Base-by-base conservation (phyloP, 352 stramenopile species). In the Globisporangium nodosum region DNA sequence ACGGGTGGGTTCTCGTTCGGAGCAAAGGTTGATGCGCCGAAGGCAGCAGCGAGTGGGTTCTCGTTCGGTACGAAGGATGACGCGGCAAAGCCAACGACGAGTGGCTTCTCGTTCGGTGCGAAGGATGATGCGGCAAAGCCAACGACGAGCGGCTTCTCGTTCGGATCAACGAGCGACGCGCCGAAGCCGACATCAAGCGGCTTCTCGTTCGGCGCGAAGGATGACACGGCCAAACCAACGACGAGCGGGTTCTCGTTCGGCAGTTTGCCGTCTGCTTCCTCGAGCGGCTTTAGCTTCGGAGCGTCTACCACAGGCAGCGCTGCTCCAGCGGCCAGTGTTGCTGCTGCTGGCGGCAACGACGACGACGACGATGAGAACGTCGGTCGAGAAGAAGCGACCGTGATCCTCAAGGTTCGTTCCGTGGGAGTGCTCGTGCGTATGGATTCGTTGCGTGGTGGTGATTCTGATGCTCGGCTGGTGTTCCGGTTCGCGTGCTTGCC, bases 291-390 rank as follows among this genome's bases (percentile, higher is more conserved):
- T 20, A 79, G 63, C 40, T 81, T 79, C 42, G 49, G 49, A 9
- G 5, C 54, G 20, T 15, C 48, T 11, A 12, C 52, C 8, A 5
- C 58, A 6, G 49, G 61, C n/a, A 31, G 53, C 45, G 52, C 70
- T 8, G 53, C 61, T 45, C 53, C 68, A 35, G 58, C 68, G 1
- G 31, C 30, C 11, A 30, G 24, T 13, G 13, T 24, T 9, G 33
- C 63, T 3, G 59, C 49, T 21, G 52, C 54, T 20, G 37, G 58
- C 0, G 64, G 52, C 21, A 24, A 24, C 4, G 65, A 68, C 2
- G 80, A 90, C 21, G 81, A 92, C 49, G 80, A 92, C 24, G 82
- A 94, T 9, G 85, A 93, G 57, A 90, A 76, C 47, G 68, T 95
- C 53, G 85, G 85, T 51, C 85, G 78, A 4, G 85, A 95, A 64